Conservation (phyloP, 2,329 filamentous ascomycete species). For the Thielaviopsis punctulata region DNA sequence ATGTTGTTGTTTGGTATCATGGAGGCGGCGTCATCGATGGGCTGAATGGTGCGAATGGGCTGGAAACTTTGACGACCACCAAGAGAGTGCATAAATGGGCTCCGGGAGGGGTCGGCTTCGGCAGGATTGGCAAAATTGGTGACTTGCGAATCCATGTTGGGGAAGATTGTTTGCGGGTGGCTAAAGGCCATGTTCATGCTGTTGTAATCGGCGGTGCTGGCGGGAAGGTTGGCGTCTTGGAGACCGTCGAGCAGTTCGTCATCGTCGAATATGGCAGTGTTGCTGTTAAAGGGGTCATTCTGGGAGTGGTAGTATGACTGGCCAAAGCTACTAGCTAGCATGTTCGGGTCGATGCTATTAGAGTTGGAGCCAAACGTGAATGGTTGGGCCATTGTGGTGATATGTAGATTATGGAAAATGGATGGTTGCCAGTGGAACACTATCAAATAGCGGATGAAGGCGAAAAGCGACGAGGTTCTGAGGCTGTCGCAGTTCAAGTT, state of each 20-base stretch:
- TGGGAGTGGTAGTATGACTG: conserved; percentile 4
- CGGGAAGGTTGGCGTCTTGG: conserved; percentile 31
- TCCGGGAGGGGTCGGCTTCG: conserved; percentile 81
- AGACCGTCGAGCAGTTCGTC: conserved; percentile 74
- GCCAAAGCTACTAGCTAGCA: conserved; percentile 6
- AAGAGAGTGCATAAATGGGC: conserved; percentile 68
- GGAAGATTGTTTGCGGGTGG: conserved; percentile 18
- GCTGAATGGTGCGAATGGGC: conserved; percentile 39
- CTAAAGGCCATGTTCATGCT: conserved; percentile 39
- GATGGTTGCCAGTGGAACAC: background rate
- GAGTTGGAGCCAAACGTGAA: conserved; percentile 7
- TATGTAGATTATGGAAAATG: background rate
- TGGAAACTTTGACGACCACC: conserved; percentile 56
- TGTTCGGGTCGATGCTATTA: conserved; percentile 5
- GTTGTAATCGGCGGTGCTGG: conserved; percentile 40
- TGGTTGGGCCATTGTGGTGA: conserved; percentile 10
- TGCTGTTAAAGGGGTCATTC: conserved; percentile 53
- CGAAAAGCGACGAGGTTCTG: too few relatives aligned
- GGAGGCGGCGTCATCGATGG: conserved; percentile 30
- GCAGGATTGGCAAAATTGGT: conserved; percentile 81
- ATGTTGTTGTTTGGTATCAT: conserved; percentile 2
- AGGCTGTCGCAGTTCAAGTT: background rate
- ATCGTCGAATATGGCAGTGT: conserved; percentile 65
- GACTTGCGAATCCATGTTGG: conserved; percentile 45
- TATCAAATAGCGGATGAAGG: too few relatives aligned